These are phyloP conservation scores for Cyberlindnera sargentensis DNA, from an alignment of 805 yeast genomes.

Conservation along the genomic window DNA sequence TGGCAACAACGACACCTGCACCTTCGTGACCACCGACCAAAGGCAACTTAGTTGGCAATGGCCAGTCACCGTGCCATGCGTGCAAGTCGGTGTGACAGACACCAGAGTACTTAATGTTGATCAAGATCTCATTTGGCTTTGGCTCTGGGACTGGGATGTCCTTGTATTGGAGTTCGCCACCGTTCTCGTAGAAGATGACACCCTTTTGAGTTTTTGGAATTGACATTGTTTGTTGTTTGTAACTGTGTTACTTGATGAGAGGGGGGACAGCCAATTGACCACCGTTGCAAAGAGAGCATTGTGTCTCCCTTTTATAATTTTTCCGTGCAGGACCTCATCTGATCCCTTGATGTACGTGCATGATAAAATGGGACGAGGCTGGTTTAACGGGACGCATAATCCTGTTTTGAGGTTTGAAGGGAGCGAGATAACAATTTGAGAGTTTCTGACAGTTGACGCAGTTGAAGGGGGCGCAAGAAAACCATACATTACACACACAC, in stretches of 20 bases:
- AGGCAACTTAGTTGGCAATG: slow-evolving; percentile 48
- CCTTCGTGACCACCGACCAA: slow-evolving; percentile 72
- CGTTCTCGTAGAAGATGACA: slow-evolving; percentile 42
- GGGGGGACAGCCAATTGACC: neutral
- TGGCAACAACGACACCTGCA: slow-evolving; percentile 62
- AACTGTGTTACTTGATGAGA: no score
- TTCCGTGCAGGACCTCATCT: no score
- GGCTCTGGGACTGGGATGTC: slow-evolving; percentile 53
- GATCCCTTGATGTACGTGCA: no score
- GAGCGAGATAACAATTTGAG: no score
- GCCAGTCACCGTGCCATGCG: slow-evolving; percentile 57
- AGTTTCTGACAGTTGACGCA: no score
- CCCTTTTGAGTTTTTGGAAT: slow-evolving; percentile 44
- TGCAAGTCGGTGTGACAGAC: slow-evolving; percentile 64
- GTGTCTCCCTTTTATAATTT: no score
- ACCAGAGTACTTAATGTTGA: slow-evolving; percentile 56
- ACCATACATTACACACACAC: no score
- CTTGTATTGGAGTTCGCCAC: slow-evolving; percentile 40
- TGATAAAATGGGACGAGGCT: no score
- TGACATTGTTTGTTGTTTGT: slow-evolving; percentile 2
- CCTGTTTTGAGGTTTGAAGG: no score
- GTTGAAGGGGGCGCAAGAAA: no score
- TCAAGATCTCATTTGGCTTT: slow-evolving; percentile 46
- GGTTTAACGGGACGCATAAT: no score
- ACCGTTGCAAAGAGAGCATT: no score